Evolutionary conservation across 805 yeast species (phyloP).

Genomic region (Komagataella kurtzmanii): DNA sequence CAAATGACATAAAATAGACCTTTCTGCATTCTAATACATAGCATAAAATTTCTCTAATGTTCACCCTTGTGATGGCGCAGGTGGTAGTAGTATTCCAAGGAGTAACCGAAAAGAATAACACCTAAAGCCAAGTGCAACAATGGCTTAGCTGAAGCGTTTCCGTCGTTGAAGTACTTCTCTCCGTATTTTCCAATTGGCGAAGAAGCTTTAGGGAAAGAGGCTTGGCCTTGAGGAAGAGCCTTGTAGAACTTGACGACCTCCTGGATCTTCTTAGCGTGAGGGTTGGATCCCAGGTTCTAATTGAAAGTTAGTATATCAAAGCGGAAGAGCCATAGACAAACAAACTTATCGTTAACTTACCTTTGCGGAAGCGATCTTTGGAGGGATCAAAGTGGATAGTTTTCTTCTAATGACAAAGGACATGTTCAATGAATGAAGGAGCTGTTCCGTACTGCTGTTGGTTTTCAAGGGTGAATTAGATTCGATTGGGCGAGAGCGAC

Average conservation of each 20-base stretch:
- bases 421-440: constrained; percentile 25
- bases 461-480: not conserved
- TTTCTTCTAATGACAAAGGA: constrained; percentile 85
- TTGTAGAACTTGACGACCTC: constrained; percentile 93
- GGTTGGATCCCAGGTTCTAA: constrained; percentile 86
- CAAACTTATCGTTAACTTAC: constrained; percentile 32
- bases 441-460: not conserved
- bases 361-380: constrained; percentile 94
- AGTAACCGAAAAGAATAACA: constrained; percentile 69
- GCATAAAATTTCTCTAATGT: constrained; percentile 21
- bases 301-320: constrained; percentile 1
- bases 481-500: constrained; percentile 4
- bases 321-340: not conserved
- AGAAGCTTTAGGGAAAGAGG: constrained; percentile 58
- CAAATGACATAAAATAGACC: not conserved
- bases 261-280: constrained; percentile 93
- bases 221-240: constrained; percentile 88
- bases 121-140: constrained; percentile 61
- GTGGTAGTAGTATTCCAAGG: constrained; percentile 90
- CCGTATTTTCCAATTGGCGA: constrained; percentile 67
- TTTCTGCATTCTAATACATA: constrained; percentile 5
- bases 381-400: constrained; percentile 93
- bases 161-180: constrained; percentile 77
- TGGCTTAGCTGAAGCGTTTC: constrained; percentile 75
- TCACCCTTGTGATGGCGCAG: constrained; percentile 44